A percentile compares a stretch with the other conserved stretches of the same genome.
These are phyloP conservation scores for Penicilliopsis zonata DNA, from an alignment of 495 filamentous ascomycete species.

Conservation along the genomic window DNA sequence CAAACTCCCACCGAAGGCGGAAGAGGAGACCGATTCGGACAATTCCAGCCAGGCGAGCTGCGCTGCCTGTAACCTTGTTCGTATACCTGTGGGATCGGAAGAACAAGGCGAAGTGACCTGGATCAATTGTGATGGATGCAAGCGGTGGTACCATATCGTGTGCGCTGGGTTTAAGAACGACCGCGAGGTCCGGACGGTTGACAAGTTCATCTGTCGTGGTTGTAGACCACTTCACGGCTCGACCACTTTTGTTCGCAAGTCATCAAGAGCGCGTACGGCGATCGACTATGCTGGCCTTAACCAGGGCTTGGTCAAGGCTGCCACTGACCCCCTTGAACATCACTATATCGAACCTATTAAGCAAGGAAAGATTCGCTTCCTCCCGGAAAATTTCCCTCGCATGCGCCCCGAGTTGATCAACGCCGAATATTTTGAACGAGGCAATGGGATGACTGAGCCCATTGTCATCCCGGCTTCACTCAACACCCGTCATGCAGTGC, in stretches of 20 bases:
- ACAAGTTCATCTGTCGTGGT: conserved; percentile 55
- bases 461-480: conserved; percentile 56
- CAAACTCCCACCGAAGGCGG: conserved; percentile 13
- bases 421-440: conserved; percentile 54
- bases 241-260: conserved; percentile 55
- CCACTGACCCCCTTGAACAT: conserved; percentile 56
- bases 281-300: conserved; percentile 70
- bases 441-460: conserved; percentile 56
- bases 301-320: conserved; percentile 58
- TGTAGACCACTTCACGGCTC: conserved; percentile 50
- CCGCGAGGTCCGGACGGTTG: conserved; percentile 55
- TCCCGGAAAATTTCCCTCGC: conserved; percentile 51
- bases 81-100: conserved; percentile 31
- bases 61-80: conserved; percentile 36
- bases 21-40: conserved; percentile 15
- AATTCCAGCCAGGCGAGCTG: conserved; percentile 31
- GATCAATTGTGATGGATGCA: conserved; percentile 68
- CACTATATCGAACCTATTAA: conserved; percentile 64
- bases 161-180: conserved; percentile 63
- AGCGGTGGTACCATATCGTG: conserved; percentile 61
- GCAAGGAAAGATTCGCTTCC: conserved; percentile 51
- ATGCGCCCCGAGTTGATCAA: conserved; percentile 58
- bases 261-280: conserved; percentile 50
- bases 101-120: conserved; percentile 46
- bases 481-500: conserved; percentile 42